Percentiles rank a stretch among this genome's conserved stretches.
These are phyloP conservation scores for Xylariaceae sp. DNA, from an alignment of 2,329 filamentous ascomycete species.

Conservation along the genomic window DNA sequence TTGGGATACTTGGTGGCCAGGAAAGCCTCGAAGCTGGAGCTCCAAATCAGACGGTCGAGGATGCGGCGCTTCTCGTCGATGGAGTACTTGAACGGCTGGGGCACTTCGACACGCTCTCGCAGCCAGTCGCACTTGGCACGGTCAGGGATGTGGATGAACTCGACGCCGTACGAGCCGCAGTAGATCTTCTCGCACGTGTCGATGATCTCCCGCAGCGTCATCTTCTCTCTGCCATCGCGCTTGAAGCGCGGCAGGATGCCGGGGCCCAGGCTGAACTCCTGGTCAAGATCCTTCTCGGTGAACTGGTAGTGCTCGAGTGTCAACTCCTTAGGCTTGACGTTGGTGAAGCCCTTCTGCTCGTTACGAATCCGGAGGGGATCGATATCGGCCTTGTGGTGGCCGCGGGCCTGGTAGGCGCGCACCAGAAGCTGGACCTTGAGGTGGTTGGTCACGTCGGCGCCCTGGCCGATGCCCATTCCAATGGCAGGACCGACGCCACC, in stretches of 20 bases:
- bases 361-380: slow-evolving; percentile 92
- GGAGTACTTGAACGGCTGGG: slow-evolving; percentile 92
- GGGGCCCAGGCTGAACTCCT: slow-evolving; percentile 85
- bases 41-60: slow-evolving; percentile 96
- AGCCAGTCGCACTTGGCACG: slow-evolving; percentile 98
- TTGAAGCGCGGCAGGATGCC: slow-evolving; percentile 94
- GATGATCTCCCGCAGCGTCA: slow-evolving; percentile 94
- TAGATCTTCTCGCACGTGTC: slow-evolving; percentile 91
- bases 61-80: slow-evolving; percentile 98
- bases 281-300: slow-evolving; percentile 86
- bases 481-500: slow-evolving; percentile 71
- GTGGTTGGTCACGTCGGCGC: slow-evolving; percentile 87
- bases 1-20: slow-evolving; percentile 97
- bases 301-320: slow-evolving; percentile 93
- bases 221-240: slow-evolving; percentile 82
- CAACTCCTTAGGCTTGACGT: slow-evolving; percentile 85
- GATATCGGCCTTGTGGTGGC: slow-evolving; percentile 97
- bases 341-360: slow-evolving; percentile 76
- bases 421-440: slow-evolving; percentile 97
- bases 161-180: slow-evolving; percentile 93
- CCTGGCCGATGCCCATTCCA: slow-evolving; percentile 59
- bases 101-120: slow-evolving; percentile 88
- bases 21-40: slow-evolving; percentile 94
- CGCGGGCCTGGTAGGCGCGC: slow-evolving; percentile 94
- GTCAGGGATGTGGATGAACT: slow-evolving; percentile 99